Base-by-base conservation (phyloP, 345 rosid species). In the Stellera chamaejasme region DNA sequence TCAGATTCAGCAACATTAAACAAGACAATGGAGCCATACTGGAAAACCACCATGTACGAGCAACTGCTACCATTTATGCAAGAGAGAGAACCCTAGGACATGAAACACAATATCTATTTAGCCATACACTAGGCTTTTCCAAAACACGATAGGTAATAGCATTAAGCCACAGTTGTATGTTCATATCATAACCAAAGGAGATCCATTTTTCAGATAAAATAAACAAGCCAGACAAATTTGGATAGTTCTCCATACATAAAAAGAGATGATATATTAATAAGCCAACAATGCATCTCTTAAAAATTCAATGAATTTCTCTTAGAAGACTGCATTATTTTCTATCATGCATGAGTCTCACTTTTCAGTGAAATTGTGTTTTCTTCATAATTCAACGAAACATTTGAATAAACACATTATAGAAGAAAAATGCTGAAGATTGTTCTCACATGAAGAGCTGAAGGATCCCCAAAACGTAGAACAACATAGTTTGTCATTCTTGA, bases 11-110 rank as follows among this genome's bases (percentile, higher is more conserved):
- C 52, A 28, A 84, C 82, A 65, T 93, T 93, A 71, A 93, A 93
- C 74, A 89, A 66, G 27, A 93, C 99, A 42, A 93, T 87, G 42
- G 99, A 89, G 39, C 97, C 99, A 55, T 93, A 89, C 61, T 89
- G 99, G 64, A 80, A 84, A 42, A 89, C 92, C 14, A 93, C 91
- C 94, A 93, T 79, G 83, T 73, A 93, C 60, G 81, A 79, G 71
- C 92, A 81, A 52, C 82, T 74, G 66, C 92, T 87, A 65, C 87
- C 94, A 53, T 80, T 81, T 56, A 82, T 74, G 66, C 74, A 75
- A 64, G 84, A 69, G 36, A 89, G 83, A 19, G 57, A 55, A 27
- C 82, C 91, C 97, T 92, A 82, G 59, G 73, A 75, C 56, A 72
- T 65, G 28, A 19, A 55, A 19, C 14, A 28, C 52, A 15, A 23